Conservation (phyloP, 2,329 filamentous ascomycete species). For the Rhinocladiella similis region DNA sequence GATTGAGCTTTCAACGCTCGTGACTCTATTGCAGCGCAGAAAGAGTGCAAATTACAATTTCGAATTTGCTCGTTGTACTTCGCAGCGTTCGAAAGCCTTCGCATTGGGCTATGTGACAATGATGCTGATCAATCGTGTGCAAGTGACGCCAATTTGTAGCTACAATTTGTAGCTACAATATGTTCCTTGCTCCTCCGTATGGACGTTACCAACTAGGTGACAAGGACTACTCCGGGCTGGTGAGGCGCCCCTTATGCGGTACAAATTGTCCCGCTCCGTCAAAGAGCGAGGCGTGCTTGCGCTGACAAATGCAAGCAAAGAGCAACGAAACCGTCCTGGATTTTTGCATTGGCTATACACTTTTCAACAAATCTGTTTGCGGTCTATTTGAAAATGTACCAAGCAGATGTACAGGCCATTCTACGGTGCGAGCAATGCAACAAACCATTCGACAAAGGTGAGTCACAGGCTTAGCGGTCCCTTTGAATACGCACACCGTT, state of each 20-base stretch:
- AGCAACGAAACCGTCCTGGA: no score
- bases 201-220: no score
- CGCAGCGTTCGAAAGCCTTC: not conserved
- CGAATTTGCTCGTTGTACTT: not conserved
- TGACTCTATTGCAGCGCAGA: not conserved
- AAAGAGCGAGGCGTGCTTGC: not conserved
- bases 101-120: not conserved
- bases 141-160: no score
- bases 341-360: not conserved
- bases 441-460: slow-evolving; percentile 45
- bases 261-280: not conserved
- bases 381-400: slow-evolving; percentile 30
- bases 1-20: slow-evolving; percentile 3
- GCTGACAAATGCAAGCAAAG: not conserved
- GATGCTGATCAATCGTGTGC: no score
- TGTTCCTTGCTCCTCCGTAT: no score
- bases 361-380: slow-evolving; percentile 1
- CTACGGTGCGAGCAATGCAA: slow-evolving; percentile 41
- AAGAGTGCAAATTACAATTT: slow-evolving; percentile 26
- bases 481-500: not conserved
- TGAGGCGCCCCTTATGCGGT: not conserved
- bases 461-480: slow-evolving; percentile 23
- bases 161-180: no score
- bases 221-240: no score
- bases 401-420: slow-evolving; percentile 31